These are phyloP conservation scores for Trichophaea hybrida DNA, from an alignment of 2,329 filamentous ascomycete species.

Conservation along the genomic window DNA sequence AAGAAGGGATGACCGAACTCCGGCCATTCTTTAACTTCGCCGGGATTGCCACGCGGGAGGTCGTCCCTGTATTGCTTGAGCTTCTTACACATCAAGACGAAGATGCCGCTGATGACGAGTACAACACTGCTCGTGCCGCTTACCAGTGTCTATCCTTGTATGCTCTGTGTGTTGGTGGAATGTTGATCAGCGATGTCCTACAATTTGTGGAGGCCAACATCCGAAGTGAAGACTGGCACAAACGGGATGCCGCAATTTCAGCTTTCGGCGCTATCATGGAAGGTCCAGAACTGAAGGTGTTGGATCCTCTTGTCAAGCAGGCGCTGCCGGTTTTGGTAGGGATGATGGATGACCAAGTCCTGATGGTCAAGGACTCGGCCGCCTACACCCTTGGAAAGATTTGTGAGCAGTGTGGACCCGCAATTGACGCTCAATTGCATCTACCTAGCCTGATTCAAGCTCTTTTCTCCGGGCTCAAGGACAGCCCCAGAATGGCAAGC, in stretches of 20 bases:
- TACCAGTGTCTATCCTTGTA: constrained; percentile 96
- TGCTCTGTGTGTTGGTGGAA: constrained; percentile 73
- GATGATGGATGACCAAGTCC: constrained; percentile 78
- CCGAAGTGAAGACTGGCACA: constrained; percentile 82
- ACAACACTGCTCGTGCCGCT: constrained; percentile 85
- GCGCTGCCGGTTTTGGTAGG: constrained; percentile 79
- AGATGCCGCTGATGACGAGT: constrained; percentile 91
- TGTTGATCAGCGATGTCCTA: constrained; percentile 75
- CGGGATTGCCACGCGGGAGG: constrained; percentile 79
- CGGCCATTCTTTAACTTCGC: constrained; percentile 94
- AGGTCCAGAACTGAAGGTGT: constrained; percentile 78
- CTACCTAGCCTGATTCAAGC: constrained; percentile 74
- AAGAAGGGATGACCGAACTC: constrained; percentile 42
- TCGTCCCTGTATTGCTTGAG: constrained; percentile 77
- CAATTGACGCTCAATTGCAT: constrained; percentile 73
- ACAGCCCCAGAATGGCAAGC: constrained; percentile 88
- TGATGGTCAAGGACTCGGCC: constrained; percentile 90
- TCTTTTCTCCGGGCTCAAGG: constrained; percentile 77
- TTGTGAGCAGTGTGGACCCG: constrained; percentile 80
- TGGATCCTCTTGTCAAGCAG: constrained; percentile 91
- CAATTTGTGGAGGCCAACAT: constrained; percentile 85
- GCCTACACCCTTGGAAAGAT: constrained; percentile 93
- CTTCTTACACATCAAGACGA: constrained; percentile 95
- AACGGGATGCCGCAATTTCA: constrained; percentile 86
- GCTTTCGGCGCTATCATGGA: constrained; percentile 99